phyloP scores from a whole-genome alignment of 306 rosid genomes.

The Styphnolobium japonicum region DNA sequence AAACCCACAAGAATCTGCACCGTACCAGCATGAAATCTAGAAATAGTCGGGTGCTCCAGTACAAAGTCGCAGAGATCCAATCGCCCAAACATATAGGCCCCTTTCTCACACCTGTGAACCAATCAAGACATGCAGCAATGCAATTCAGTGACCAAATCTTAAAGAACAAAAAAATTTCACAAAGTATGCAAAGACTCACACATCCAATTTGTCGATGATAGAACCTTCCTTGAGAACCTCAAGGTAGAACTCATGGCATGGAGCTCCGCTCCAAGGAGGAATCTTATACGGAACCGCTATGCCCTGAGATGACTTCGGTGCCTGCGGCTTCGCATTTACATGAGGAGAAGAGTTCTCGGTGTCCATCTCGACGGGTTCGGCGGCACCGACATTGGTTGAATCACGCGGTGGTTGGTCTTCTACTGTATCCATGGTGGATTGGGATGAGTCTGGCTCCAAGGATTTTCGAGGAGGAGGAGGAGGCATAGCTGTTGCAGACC shows the following conservation, averaged over 20 bases:
- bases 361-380: slow-evolving; percentile 23
- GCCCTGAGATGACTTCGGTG: slow-evolving; percentile 33
- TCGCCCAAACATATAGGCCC: slow-evolving; percentile 96
- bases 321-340: slow-evolving; percentile 13
- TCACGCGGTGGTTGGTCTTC: slow-evolving; percentile 1
- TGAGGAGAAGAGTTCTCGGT: background rate
- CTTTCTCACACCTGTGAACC: slow-evolving; percentile 58
- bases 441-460: slow-evolving; percentile 23
- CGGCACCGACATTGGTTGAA: slow-evolving; percentile 4
- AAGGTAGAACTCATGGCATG: slow-evolving; percentile 66
- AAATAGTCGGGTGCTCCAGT: slow-evolving; percentile 83
- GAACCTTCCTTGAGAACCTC: slow-evolving; percentile 90
- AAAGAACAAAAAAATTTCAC: background rate
- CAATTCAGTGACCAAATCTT: background rate
- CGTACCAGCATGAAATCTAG: slow-evolving; percentile 89
- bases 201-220: slow-evolving; percentile 57
- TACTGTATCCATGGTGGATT: background rate
- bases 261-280: slow-evolving; percentile 82
- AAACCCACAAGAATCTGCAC: background rate
- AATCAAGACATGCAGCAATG: background rate
- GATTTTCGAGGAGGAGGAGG: slow-evolving; percentile 48
- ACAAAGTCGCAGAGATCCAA: slow-evolving; percentile 86
- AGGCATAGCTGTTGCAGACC: slow-evolving; percentile 25
- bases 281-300: slow-evolving; percentile 61
- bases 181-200: slow-evolving; percentile 28